Percentiles rank a stretch among this genome's conserved stretches.
Evolutionary conservation across 257 asterid genomes (phyloP).

Genomic region (Anisodus tanguticus): DNA sequence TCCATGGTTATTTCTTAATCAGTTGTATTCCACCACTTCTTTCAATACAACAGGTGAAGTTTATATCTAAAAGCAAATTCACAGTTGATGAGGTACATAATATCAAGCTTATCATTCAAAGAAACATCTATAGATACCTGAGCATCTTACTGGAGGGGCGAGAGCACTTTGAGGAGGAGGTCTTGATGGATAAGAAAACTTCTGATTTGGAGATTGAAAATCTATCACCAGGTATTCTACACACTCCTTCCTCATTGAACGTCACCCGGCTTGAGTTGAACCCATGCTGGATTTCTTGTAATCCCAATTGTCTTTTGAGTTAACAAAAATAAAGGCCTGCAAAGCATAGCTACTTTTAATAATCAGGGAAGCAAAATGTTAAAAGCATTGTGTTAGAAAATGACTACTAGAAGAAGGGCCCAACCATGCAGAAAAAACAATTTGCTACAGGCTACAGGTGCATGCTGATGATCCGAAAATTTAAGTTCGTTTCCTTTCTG

Average conservation of each 20-base stretch:
- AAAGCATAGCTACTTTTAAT: not conserved
- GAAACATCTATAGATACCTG: slow-evolving; percentile 59
- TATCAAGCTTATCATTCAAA: slow-evolving; percentile 60
- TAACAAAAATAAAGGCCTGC: slow-evolving; percentile 22
- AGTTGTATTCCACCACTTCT: not conserved
- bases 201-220: slow-evolving; percentile 38
- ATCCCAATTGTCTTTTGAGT: not conserved
- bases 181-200: slow-evolving; percentile 31
- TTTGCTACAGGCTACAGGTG: not conserved
- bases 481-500: not conserved
- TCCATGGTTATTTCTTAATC: not conserved
- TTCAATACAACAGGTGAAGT: slow-evolving; percentile 57
- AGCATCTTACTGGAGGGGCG: slow-evolving; percentile 62
- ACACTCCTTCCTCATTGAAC: not conserved
- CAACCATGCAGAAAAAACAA: not conserved
- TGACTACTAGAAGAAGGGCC: slow-evolving; percentile 16
- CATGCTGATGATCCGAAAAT: not conserved
- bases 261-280: not conserved
- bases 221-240: slow-evolving; percentile 45
- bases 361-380: not conserved
- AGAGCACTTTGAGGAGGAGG: slow-evolving; percentile 67
- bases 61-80: slow-evolving; percentile 51
- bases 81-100: slow-evolving; percentile 58
- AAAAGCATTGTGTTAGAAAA: not conserved
- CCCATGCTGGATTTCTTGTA: not conserved